phyloP scores from a whole-genome alignment of 805 yeast genomes.

The Ogataea ramenticola region DNA sequence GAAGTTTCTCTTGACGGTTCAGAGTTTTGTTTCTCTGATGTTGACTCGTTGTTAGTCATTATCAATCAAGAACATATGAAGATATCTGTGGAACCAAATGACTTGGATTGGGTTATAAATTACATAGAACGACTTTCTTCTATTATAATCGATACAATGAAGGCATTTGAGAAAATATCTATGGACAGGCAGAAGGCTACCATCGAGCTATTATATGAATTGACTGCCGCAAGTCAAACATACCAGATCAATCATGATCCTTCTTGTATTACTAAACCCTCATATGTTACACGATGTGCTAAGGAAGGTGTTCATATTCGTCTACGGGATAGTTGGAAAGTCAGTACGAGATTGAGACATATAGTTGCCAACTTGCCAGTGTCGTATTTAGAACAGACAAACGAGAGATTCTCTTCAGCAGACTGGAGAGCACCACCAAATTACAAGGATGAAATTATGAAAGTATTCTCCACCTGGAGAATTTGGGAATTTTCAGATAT shows the following conservation, averaged over 20 bases:
- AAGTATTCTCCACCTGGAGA: slow-evolving; percentile 73
- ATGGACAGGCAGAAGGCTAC: slow-evolving; percentile 12
- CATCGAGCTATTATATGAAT: slow-evolving; percentile 34
- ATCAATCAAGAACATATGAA: slow-evolving; percentile 11
- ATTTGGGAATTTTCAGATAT: slow-evolving; percentile 80
- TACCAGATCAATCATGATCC: slow-evolving; percentile 72
- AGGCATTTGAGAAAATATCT: slow-evolving; percentile 3
- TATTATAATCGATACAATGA: slow-evolving; percentile 7
- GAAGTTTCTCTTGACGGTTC: neutral
- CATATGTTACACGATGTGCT: slow-evolving; percentile 67
- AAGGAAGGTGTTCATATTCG: slow-evolving; percentile 57
- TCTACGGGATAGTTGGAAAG: slow-evolving; percentile 81
- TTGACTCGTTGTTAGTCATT: neutral
- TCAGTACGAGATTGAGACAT: slow-evolving; percentile 73
- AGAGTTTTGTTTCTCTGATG: neutral
- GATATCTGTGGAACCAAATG: slow-evolving; percentile 13
- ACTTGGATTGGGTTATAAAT: slow-evolving; percentile 12
- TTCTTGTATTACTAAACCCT: slow-evolving; percentile 82
- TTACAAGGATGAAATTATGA: slow-evolving; percentile 49
- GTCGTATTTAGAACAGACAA: slow-evolving; percentile 36
- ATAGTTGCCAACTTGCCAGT: slow-evolving; percentile 52
- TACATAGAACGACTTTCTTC: slow-evolving; percentile 4
- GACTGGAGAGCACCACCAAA: slow-evolving; percentile 39
- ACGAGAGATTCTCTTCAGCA: slow-evolving; percentile 22
- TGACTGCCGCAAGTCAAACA: slow-evolving; percentile 31